Base-by-base conservation (phyloP, 2,329 filamentous ascomycete genomes). In the Fusarium algeriense region DNA sequence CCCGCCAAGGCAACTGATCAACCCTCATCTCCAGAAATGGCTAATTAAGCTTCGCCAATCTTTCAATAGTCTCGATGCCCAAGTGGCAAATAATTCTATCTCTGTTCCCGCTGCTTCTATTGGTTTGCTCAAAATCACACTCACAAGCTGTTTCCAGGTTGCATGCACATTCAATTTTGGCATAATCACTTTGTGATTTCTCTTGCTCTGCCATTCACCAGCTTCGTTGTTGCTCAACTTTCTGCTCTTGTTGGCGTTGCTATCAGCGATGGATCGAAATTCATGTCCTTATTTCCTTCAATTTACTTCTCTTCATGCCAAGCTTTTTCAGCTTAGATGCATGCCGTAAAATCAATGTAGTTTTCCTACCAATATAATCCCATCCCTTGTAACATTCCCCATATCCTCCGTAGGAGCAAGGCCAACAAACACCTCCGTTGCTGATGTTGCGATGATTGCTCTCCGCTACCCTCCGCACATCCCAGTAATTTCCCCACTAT, bases 361-460 rank as follows among this genome's bases (percentile, higher is more conserved):
- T 68, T 64, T 70, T 62, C 60, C 44, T 56, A 46, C 48, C 62
- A 40, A 59, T 62, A 55, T 50, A 35, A 35, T 35, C 53, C 67
- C 66, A 53, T 64, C 57, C 63, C 63, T 49, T 56, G 53, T 52
- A 59, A 67, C 58, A 68, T 59, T 28, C 30, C 34, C 28, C 38
- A 60, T 64, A 50, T 55, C 49, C 56, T 52, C 56, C 54, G 34
- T 57, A 45, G 45, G 63, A 59, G 41, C 56, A 49, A 62, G 59
- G 32, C 44, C 57, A 64, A 35, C 60, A 53, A 59, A 66, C 52
- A 49, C 68, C 50, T 61, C 55, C 44, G 61, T 73, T 61, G 54
- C 54, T 49, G 26, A 53, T 58, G 68, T 53, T 64, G 60, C 61
- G 46, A 68, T 69, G 59, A 75, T 73, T 71, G 71, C 60, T 74